Base-by-base conservation (phyloP, 208 protist species). In the Tritrichomonas musculus region DNA sequence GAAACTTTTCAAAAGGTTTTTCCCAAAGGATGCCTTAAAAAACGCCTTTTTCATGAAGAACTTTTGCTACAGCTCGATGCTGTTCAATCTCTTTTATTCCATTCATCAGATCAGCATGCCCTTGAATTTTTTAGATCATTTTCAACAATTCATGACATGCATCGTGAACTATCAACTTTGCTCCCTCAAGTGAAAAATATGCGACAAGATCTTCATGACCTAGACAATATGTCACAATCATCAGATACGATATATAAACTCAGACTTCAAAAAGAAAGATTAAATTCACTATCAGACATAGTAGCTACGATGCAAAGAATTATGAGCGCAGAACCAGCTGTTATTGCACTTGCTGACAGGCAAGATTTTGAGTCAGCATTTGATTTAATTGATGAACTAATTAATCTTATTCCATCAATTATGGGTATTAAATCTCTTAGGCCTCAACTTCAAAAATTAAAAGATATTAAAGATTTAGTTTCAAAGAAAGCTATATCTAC, bases 71-170 rank as follows among this genome's bases (percentile, higher is more conserved):
- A 88, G 39, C 47, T 88, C 41, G 77, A 88, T 57, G 41, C 77
- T 20, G 47, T 88, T 57, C 77, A 88, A 88, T 39, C 8, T 57
- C 47, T 88, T n/a, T 27, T 88, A 30, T 88, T 53, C 57, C 77
- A 88, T 88, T 88, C 77, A 39, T 88, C 77, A 39, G 77, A 88
- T 88, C 25, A 53, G 11, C 77, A 88, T 39, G 77, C 77, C 9
- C 44, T 57, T n/a, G 77, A 88, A 53, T 88, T 88, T 88, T 88
- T 88, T 47, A 25, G 47, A 27, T 88, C 77, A 20, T 88, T 88
- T 30, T 53, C 47, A 30, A 47, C 77, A 27, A 88, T 88, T 57
- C 77, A 88, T 49, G 77, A 88, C 47, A 88, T 88, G 77, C 25
- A 88, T 49, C 20, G 11, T 8, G 25, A 88, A 57, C 33, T 88